phyloP scores from a whole-genome alignment of 495 filamentous ascomycete species.

The Aspergillus panamensis region DNA sequence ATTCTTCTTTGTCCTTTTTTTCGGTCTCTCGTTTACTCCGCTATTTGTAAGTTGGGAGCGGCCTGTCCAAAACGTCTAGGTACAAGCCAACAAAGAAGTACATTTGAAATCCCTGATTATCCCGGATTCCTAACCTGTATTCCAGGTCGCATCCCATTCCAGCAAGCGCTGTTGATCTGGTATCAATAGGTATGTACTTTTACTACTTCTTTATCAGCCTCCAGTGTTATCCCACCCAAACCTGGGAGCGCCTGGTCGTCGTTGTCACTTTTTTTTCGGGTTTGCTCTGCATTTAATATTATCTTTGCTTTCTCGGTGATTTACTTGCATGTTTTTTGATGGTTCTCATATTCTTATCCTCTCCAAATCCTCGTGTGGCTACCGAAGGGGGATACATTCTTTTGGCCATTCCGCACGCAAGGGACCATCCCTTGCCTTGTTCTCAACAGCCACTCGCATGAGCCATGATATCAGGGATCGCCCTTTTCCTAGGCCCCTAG shows the following conservation, averaged over 20 bases:
- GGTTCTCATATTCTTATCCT: background rate
- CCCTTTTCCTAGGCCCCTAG: constrained; percentile 1
- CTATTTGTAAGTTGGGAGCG: background rate
- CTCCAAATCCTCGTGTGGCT: constrained; percentile 6
- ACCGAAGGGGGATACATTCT: background rate
- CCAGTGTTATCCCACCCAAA: background rate
- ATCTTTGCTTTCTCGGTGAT: background rate
- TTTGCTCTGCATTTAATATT: background rate
- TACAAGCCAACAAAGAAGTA: background rate
- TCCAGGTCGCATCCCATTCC: constrained; percentile 8
- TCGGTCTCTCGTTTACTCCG: constrained; percentile 8
- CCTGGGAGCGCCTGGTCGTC: background rate
- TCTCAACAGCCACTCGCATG: constrained; percentile 14
- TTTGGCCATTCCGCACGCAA: constrained; percentile 15
- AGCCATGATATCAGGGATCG: constrained; percentile 4
- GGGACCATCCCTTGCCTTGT: constrained; percentile 18
- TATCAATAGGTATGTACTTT: constrained; percentile 8
- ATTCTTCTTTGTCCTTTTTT: constrained; percentile 2
- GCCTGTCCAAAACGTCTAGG: constrained; percentile 9
- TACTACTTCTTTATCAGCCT: background rate
- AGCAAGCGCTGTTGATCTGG: background rate
- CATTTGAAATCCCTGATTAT: background rate
- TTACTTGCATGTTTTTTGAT: background rate
- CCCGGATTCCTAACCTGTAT: constrained; percentile 9
- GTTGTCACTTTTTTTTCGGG: background rate